Base-by-base conservation (phyloP, 805 yeast species). In the Saturnispora sekii region DNA sequence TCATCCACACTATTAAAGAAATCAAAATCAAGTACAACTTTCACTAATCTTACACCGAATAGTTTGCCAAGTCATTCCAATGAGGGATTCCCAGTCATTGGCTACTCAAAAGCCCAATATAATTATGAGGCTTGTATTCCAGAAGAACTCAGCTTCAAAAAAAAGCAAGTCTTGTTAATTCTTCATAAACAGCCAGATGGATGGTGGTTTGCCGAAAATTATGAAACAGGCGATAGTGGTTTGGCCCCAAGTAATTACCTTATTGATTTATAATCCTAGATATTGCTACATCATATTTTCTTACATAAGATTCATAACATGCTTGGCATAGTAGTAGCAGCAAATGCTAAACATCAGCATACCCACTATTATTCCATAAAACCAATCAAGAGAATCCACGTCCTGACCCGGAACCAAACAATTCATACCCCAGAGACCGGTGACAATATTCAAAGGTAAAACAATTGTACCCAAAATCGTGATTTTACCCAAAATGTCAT, bases 351-450 rank as follows among this genome's bases (percentile, higher is more conserved):
- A 65, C 1, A 65, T 17, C 10, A 68, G 46, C 81, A 77, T 74
- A 14, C 70, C 64, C 0, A 57, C 47, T 7, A 70, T 56, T 28
- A 77, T 76, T 18, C 72, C 61, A 57, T 73, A 76, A 58, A 84
- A 84, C 93, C 93, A 84, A 2, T 60, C 53, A 50, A 84, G 61
- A 6, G 77, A 72, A n/a, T 72, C 74, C 7, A 65, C 63, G 26
- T 70, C 74, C 60, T 90, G 97, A 0, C 98, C 98, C 0, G 98
- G 98, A 32, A 93, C 98, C 10, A 86, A 56, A 52, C 93, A 95
- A 66, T 93, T 93, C 98, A 93, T 93, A 46, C 98, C 98, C 97
- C 97, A 93, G 39, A 93, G 66, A 16, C 98, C 98, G 0, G 98
- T 93, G 17, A 93, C 82, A 45, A 93, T 86, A 59, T 93, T 93